Conservation (phyloP, 495 filamentous ascomycete species). For the Neurospora tetraspora region DNA sequence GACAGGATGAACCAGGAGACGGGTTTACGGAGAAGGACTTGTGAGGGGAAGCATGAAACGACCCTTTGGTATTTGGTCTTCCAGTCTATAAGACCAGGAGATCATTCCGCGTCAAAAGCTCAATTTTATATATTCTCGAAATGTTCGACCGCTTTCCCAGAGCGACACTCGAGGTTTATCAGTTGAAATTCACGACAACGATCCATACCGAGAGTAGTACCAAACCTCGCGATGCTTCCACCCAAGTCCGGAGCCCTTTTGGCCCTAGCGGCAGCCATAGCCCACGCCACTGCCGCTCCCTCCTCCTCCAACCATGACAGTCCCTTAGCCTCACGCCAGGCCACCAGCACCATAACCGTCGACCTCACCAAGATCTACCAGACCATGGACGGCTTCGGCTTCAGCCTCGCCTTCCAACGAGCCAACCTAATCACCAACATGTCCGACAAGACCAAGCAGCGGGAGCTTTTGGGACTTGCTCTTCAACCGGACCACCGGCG, state of each 20-base stretch:
- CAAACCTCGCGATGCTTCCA: neutral
- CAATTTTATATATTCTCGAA: neutral
- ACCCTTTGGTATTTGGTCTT: neutral
- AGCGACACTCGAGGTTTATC: neutral
- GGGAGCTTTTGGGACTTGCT: conserved; percentile 37
- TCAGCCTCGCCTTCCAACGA: conserved; percentile 44
- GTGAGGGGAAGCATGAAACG: neutral
- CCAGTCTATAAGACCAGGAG: neutral
- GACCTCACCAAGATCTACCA: conserved; percentile 34
- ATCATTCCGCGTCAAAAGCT: neutral
- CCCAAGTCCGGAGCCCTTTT: conserved; percentile 4
- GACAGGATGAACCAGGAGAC: neutral
- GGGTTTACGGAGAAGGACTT: neutral
- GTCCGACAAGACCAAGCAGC: conserved; percentile 33
- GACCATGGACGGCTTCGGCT: conserved; percentile 42
- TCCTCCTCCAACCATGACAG: neutral
- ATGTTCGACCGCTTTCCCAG: neutral
- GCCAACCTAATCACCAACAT: conserved; percentile 43
- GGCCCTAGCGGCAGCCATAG: conserved; percentile 5
- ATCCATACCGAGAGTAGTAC: no score
- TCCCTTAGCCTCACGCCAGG: conserved; percentile 17
- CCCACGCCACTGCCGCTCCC: conserved; percentile 1
- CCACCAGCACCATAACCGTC: conserved; percentile 29
- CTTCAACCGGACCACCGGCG: conserved; percentile 40
- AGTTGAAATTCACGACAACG: neutral